Evolutionary conservation across 768 basidiomycete species (phyloP).

Genomic region (Leccinum uliginosum): DNA sequence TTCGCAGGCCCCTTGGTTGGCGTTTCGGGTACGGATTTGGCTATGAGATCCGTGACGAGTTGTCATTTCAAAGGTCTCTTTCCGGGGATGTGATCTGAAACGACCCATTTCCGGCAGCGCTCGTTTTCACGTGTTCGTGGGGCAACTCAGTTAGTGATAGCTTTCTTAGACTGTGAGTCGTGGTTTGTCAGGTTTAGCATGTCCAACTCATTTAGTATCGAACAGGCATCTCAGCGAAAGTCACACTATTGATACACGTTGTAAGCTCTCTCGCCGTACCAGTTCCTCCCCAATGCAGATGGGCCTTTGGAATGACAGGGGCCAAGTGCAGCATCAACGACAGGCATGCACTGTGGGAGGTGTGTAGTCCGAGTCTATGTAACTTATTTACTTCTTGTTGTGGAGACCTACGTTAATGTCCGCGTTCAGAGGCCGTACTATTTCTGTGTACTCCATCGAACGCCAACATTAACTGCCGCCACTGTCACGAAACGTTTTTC

Average conservation of each 20-base stretch:
- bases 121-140: constrained; percentile 41
- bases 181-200: not conserved
- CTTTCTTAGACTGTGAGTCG: constrained; percentile 29
- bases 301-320: constrained; percentile 68
- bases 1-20: constrained; percentile 76
- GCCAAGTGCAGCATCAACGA: constrained; percentile 77
- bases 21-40: constrained; percentile 83
- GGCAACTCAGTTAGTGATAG: constrained; percentile 58
- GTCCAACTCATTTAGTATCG: constrained; percentile 42
- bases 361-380: constrained; percentile 59
- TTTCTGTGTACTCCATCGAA: constrained; percentile 36
- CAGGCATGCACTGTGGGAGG: constrained; percentile 78
- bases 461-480: constrained; percentile 5
- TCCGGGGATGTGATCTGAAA: constrained; percentile 72
- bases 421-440: constrained; percentile 44
- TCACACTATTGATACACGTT: constrained; percentile 60
- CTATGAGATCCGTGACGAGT: constrained; percentile 83
- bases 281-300: constrained; percentile 76
- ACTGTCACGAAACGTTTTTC: constrained; percentile 10
- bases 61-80: constrained; percentile 62
- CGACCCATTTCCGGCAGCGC: constrained; percentile 34
- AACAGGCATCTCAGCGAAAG: constrained; percentile 78
- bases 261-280: constrained; percentile 22
- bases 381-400: constrained; percentile 22
- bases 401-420: constrained; percentile 17